Conservation (phyloP, 805 yeast species). For the Candida stauntonica region DNA sequence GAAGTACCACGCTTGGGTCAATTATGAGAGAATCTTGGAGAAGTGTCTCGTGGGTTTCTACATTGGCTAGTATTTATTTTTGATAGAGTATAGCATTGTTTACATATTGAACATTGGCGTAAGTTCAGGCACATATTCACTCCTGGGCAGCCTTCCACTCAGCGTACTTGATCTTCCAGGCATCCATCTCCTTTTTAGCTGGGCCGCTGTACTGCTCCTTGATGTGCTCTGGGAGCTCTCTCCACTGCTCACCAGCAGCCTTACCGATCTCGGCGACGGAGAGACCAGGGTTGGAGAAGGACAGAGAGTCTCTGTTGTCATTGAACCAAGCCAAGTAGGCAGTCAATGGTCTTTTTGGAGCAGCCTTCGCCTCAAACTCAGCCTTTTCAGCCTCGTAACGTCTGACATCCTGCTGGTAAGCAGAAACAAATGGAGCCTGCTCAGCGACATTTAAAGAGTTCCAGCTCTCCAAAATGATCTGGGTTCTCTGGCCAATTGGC, state of each 20-base stretch:
- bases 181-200: slow-evolving; percentile 26
- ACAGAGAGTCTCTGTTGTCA: slow-evolving; percentile 11
- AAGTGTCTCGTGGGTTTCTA: slow-evolving; percentile 68
- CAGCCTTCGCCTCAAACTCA: slow-evolving; percentile 11
- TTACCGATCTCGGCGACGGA: slow-evolving; percentile 37
- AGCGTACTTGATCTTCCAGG: slow-evolving; percentile 33
- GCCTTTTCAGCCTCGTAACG: slow-evolving; percentile 17
- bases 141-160: slow-evolving; percentile 30
- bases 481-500: slow-evolving; percentile 15
- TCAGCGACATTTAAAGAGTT: slow-evolving; percentile 10
- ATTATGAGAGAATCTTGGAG: slow-evolving; percentile 74
- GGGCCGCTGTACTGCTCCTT: slow-evolving; percentile 44
- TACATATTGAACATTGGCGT: no score
- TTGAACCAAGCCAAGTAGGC: slow-evolving; percentile 16
- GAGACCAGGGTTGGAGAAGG: slow-evolving; percentile 16
- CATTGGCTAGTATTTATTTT: slow-evolving; percentile 9
- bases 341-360: slow-evolving; percentile 25
- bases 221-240: slow-evolving; percentile 65
- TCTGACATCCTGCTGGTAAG: slow-evolving; percentile 14
- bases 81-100: background rate
- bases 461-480: slow-evolving; percentile 13
- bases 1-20: slow-evolving; percentile 78
- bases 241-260: slow-evolving; percentile 89
- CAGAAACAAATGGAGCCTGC: slow-evolving; percentile 8
- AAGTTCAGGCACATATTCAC: no score